Conservation (phyloP, 164 flowering plant species). For the Chloranthus sessilifolius region DNA sequence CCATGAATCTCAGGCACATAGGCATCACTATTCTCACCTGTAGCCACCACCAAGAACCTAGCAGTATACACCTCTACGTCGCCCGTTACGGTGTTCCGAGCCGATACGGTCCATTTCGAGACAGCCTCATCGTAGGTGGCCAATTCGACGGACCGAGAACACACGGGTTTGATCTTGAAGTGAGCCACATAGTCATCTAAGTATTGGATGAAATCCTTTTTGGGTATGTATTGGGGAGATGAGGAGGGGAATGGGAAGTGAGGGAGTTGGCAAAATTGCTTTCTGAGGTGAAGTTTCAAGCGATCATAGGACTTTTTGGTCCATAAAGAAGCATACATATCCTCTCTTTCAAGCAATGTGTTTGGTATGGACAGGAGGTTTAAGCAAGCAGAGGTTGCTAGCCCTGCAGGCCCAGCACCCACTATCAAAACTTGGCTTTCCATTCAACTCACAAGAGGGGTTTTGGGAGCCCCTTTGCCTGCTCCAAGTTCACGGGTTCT, state of each 20-base stretch:
- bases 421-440: constrained; percentile 19
- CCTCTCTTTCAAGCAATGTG: constrained; percentile 34
- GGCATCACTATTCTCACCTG: constrained; percentile 42
- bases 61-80: constrained; percentile 26
- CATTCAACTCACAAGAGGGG: too few relatives aligned
- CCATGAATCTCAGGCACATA: constrained; percentile 43
- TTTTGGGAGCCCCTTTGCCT: too few relatives aligned
- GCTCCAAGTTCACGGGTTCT: too few relatives aligned
- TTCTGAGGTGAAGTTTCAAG: constrained; percentile 32
- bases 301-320: constrained; percentile 33
- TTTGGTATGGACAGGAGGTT: constrained; percentile 16
- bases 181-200: constrained; percentile 25
- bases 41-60: constrained; percentile 53
- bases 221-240: constrained; percentile 24
- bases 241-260: constrained; percentile 15
- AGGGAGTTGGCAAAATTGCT: constrained; percentile 37
- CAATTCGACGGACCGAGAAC: constrained; percentile 13
- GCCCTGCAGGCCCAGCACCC: constrained; percentile 36
- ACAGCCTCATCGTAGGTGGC: background rate
- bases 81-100: background rate
- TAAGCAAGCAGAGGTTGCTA: constrained; percentile 34
- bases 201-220: constrained; percentile 22
- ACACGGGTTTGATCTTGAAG: constrained; percentile 23
- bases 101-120: constrained; percentile 6
- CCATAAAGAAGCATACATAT: constrained; percentile 35